Evolutionary conservation across 139 green algal genomes (phyloP).

Genomic region (Chlorella ohadii): DNA sequence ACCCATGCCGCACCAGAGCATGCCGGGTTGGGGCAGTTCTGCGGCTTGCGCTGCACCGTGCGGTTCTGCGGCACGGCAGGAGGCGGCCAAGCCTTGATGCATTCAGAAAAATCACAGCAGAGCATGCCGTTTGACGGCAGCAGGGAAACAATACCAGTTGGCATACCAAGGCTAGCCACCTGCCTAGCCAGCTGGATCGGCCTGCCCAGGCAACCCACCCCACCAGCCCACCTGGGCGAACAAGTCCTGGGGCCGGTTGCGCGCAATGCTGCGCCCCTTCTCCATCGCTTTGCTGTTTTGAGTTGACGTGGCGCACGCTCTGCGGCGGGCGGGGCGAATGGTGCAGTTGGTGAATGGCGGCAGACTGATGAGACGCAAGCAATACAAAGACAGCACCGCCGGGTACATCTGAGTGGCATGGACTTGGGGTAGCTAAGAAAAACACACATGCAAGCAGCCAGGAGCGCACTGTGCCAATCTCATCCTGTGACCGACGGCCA

Average conservation of each 20-base stretch:
- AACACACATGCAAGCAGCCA: too few species aligned
- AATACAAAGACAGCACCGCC: too few species aligned
- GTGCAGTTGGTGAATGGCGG: not conserved
- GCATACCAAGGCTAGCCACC: too few species aligned
- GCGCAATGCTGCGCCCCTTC: slow-evolving; percentile 5
- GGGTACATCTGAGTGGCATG: too few species aligned
- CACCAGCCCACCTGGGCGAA: not conserved
- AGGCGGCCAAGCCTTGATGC: not conserved
- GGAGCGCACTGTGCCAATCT: too few species aligned
- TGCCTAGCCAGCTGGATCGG: too few species aligned
- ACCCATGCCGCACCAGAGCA: not conserved
- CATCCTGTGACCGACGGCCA: too few species aligned
- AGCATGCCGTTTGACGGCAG: too few species aligned
- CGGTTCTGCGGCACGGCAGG: not conserved
- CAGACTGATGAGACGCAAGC: too few species aligned
- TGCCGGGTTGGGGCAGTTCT: not conserved
- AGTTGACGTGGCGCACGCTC: not conserved
- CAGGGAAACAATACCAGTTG: too few species aligned
- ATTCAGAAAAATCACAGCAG: too few species aligned
- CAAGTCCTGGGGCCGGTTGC: slow-evolving; percentile 3
- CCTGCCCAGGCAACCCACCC: not conserved
- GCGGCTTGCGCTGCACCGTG: slow-evolving; percentile 13
- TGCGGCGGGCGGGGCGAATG: not conserved
- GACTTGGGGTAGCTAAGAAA: too few species aligned
- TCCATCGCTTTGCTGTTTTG: not conserved